Evolutionary conservation across 306 rosid species (phyloP).

Genomic region (Castanopsis chinensis): DNA sequence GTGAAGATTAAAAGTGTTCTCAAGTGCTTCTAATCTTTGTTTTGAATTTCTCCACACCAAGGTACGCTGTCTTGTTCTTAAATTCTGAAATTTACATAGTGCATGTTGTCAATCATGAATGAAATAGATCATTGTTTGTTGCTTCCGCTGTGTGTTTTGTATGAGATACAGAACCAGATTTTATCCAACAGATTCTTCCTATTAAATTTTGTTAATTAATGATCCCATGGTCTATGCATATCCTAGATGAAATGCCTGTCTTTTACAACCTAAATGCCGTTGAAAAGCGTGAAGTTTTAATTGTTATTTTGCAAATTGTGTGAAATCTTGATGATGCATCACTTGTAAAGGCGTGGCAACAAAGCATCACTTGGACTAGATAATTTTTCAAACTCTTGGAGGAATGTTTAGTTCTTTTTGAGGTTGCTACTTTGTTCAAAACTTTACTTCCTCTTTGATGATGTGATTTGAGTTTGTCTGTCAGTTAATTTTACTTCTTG

Average conservation of each 20-base stretch:
- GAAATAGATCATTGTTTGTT: too few species aligned
- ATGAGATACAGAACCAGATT: too few species aligned
- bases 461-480: too few species aligned
- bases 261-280: conserved; percentile 85
- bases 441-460: conserved; percentile 14
- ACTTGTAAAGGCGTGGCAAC: conserved; percentile 96
- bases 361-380: conserved; percentile 92
- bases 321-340: conserved; percentile 93
- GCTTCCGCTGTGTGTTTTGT: too few species aligned
- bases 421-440: conserved; percentile 52
- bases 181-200: too few species aligned
- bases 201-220: conserved; percentile 18
- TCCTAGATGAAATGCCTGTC: conserved; percentile 98
- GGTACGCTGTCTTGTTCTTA: too few species aligned
- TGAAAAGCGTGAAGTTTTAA: conserved; percentile 93
- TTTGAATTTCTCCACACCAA: too few species aligned
- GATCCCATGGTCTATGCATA: conserved; percentile 45
- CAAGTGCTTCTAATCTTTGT: too few species aligned
- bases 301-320: conserved; percentile 87
- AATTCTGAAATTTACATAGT: too few species aligned
- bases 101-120: too few species aligned
- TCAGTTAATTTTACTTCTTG: too few species aligned
- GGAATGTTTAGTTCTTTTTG: conserved; percentile 82
- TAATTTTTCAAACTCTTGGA: conserved; percentile 98
- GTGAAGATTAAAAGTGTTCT: too few species aligned